A percentile compares a stretch with the other conserved stretches of the same genome.
Conservation (phyloP, 2,329 filamentous ascomycete genomes). For the Penicillium sp. region DNA sequence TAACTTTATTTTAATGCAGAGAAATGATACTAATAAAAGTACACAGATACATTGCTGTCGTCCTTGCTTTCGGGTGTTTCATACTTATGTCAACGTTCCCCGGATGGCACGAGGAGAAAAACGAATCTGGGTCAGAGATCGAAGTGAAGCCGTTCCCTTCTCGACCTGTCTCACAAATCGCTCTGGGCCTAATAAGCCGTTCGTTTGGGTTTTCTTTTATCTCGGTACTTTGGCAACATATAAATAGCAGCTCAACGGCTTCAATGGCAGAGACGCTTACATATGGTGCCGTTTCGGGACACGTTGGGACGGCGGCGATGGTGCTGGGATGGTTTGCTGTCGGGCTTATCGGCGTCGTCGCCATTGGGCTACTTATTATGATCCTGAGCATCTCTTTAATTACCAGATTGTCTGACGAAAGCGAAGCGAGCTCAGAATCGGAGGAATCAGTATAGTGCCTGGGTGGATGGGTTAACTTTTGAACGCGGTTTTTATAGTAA, state of each 20-base stretch:
- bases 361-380: slow-evolving; percentile 3
- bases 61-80: background rate
- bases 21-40: background rate
- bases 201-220: slow-evolving; percentile 7
- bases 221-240: slow-evolving; percentile 18
- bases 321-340: slow-evolving; percentile 17
- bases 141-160: slow-evolving; percentile 13
- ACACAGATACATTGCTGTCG: background rate
- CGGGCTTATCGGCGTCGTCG: background rate
- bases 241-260: slow-evolving; percentile 10
- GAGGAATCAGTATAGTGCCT: too few relatives aligned
- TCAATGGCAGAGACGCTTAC: slow-evolving; percentile 12
- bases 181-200: background rate
- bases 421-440: background rate
- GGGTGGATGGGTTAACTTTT: background rate
- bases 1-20: background rate
- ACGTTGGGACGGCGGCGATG: slow-evolving; percentile 14
- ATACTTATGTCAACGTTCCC: slow-evolving; percentile 4
- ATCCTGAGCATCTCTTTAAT: slow-evolving; percentile 3
- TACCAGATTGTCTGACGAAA: background rate
- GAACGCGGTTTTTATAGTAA: too few relatives aligned
- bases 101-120: slow-evolving; percentile 8
- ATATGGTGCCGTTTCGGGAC: slow-evolving; percentile 10
- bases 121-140: background rate
- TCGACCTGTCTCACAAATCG: background rate